These are phyloP conservation scores for Penicillium concentricum DNA, from an alignment of 2,329 filamentous ascomycete species.

Conservation along the genomic window DNA sequence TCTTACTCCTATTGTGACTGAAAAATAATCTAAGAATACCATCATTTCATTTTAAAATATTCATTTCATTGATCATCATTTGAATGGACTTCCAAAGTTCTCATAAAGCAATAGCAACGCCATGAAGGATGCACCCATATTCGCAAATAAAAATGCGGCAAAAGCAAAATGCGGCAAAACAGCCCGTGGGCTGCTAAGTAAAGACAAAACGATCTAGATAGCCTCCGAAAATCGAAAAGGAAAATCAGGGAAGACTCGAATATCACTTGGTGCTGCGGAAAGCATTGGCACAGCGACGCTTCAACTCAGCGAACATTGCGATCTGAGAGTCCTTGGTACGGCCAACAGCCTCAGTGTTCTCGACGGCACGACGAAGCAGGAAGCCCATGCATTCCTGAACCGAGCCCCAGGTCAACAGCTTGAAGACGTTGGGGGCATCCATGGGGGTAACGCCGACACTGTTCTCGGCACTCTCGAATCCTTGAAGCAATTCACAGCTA, in stretches of 20 bases:
- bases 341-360: constrained; percentile 66
- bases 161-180: neutral
- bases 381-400: constrained; percentile 62
- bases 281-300: constrained; percentile 29
- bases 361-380: constrained; percentile 63
- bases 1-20: neutral
- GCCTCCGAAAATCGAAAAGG: neutral
- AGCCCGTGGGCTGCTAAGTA: constrained; percentile 3
- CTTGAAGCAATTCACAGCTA: constrained; percentile 58
- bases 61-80: constrained; percentile 20
- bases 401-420: constrained; percentile 60
- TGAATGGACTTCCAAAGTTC: neutral
- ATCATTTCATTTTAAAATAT: neutral
- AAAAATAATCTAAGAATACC: too few relatives aligned
- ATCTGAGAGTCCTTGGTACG: constrained; percentile 49
- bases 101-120: neutral
- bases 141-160: constrained; percentile 19
- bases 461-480: constrained; percentile 30
- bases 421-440: constrained; percentile 53
- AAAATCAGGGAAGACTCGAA: neutral
- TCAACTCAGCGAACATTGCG: constrained; percentile 38
- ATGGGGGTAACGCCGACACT: constrained; percentile 25
- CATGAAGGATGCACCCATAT: constrained; percentile 25
- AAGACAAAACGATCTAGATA: constrained; percentile 1
- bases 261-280: constrained; percentile 24